Conservation (phyloP, 305 asterid genomes). For the Ilex paraguariensis region DNA sequence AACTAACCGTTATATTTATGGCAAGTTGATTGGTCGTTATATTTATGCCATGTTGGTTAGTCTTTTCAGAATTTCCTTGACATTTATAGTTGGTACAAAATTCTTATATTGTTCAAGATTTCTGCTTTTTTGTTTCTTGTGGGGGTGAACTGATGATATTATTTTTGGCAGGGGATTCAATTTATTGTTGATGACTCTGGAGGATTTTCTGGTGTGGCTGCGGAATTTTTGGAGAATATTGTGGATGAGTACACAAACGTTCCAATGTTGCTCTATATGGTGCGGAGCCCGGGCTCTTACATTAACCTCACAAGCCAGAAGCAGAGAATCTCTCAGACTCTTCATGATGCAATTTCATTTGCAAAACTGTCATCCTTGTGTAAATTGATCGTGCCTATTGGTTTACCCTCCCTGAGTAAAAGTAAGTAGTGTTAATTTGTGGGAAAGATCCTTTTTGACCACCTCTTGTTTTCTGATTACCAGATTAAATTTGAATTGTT, state of each 20-base stretch:
- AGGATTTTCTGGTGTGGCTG: slow-evolving; percentile 87
- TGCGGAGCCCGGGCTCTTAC: slow-evolving; percentile 44
- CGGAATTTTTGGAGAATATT: slow-evolving; percentile 74
- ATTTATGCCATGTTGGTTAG: no score
- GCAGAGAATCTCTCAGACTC: slow-evolving; percentile 41
- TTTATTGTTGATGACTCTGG: slow-evolving; percentile 78
- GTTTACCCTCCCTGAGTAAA: slow-evolving; percentile 65
- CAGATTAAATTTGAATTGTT: no score
- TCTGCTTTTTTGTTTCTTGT: no score
- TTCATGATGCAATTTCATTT: slow-evolving; percentile 86
- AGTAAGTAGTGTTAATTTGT: slow-evolving; percentile 41
- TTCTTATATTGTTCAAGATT: no score
- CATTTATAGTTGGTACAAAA: no score
- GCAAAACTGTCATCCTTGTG: slow-evolving; percentile 64
- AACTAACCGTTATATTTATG: no score
- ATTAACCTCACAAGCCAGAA: slow-evolving; percentile 41
- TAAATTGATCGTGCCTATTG: slow-evolving; percentile 78
- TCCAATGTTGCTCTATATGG: slow-evolving; percentile 73
- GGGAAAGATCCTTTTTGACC: slow-evolving; percentile 5
- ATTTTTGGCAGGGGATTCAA: slow-evolving; percentile 64
- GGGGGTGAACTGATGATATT: not conserved
- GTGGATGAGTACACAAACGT: slow-evolving; percentile 81
- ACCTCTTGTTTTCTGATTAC: no score
- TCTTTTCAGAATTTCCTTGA: no score
- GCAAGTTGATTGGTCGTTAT: no score